Evolutionary conservation across 2,329 filamentous ascomycete genomes (phyloP), one percentile per base, ranked within the genome.

Genomic region (Penicillium sumatraense): DNA sequence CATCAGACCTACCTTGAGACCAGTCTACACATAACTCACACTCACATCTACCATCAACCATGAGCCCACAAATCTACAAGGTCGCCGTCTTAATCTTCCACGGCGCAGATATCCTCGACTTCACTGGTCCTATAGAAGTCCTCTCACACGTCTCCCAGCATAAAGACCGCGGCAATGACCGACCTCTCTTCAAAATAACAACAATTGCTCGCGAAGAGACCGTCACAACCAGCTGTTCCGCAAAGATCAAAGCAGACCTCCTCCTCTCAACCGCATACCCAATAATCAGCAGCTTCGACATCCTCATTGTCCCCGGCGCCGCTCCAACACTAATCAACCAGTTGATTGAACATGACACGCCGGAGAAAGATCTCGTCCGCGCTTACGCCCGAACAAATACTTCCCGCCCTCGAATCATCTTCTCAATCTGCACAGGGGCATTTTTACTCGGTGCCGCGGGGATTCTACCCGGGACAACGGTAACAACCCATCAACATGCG

Each of bases 381-480:
- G 51, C 49, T 20, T 65, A 53, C 38, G 53, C 61, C 16, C 20
- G 51, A 36, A 16, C 18, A 16, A 67, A 65, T 1, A 51, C 62
- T 18, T 52, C 24, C 51, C 1, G 64, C 60, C 3, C 59, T 54
- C n/a, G 74, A 0, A 58, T 76, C 11, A 23, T 77, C 11, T 67
- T 76, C 45, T 75, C 72, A 4, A 69, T 77, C 1, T 77, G 74
- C 57, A 74, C 71, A 0, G 75, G 75, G 1, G 62, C 72, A 0
- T 50, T 75, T 6, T 49, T 78, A 0, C 56, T 77, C 1, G 74
- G 67, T n/a, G 71, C 73, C 3, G 63, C 72, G 0, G 72, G 72
- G 1, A 56, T 75, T 1, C 50, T 77, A n/a, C 61, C 62, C 4
- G 68, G 67, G 10, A 61, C 71, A 21, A 70, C 64, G 3, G 66